These are phyloP conservation scores for Malassezia cuniculi DNA, from an alignment of 1,284 basidiomycete species.

Conservation along the genomic window DNA sequence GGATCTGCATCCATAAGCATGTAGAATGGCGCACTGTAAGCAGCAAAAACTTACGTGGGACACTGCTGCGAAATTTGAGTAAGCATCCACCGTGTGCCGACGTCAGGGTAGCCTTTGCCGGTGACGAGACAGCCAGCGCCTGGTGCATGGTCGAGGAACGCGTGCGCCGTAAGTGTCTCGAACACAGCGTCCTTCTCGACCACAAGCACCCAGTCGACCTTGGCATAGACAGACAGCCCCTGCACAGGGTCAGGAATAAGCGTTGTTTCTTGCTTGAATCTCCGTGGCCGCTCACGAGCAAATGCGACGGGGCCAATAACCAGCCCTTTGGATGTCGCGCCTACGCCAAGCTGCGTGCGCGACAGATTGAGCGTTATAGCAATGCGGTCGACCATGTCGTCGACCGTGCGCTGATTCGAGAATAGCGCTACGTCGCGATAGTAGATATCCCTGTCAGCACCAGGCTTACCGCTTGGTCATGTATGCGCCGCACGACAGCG, in stretches of 20 bases:
- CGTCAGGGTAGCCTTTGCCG: slow-evolving; percentile 31
- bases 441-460: slow-evolving; percentile 24
- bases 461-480: slow-evolving; percentile 23
- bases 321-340: slow-evolving; percentile 24
- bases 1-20: slow-evolving; percentile 20
- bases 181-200: slow-evolving; percentile 38
- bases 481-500: slow-evolving; percentile 5
- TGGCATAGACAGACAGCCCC: slow-evolving; percentile 2
- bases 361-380: slow-evolving; percentile 4
- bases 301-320: slow-evolving; percentile 15
- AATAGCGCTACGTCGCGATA: slow-evolving; percentile 26
- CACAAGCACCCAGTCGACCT: slow-evolving; percentile 18
- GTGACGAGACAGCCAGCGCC: slow-evolving; percentile 1
- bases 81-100: slow-evolving; percentile 17
- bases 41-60: slow-evolving; percentile 4
- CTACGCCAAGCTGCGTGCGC: slow-evolving; percentile 18
- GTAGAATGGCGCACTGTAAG: slow-evolving; percentile 1
- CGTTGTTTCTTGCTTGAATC: neutral
- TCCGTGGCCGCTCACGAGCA: neutral
- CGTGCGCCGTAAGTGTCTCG: slow-evolving; percentile 10
- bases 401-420: slow-evolving; percentile 18
- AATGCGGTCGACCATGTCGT: slow-evolving; percentile 17
- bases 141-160: slow-evolving; percentile 3
- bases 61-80: neutral
- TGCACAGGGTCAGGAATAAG: slow-evolving; percentile 12